A percentile compares a stretch with the other conserved stretches of the same genome.
phyloP scores from a whole-genome alignment of 805 yeast species.

The Ogataea paradorogensis region DNA sequence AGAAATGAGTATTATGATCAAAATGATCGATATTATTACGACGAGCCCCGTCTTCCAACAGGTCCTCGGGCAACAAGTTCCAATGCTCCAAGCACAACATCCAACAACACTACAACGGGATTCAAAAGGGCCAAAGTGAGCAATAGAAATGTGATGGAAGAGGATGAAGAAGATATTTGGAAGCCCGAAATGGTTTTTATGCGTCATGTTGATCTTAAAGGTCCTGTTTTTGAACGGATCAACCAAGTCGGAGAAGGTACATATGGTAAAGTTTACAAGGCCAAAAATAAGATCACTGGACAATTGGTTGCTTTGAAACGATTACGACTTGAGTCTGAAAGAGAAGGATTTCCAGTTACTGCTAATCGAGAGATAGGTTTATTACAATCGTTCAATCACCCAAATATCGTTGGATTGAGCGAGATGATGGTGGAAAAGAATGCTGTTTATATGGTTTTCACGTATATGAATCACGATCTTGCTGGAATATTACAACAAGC shows the following conservation, averaged over 20 bases:
- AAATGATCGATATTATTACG: slow-evolving; percentile 5
- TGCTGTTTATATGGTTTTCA: slow-evolving; percentile 84
- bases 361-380: slow-evolving; percentile 89
- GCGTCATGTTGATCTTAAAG: slow-evolving; percentile 23
- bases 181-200: slow-evolving; percentile 19
- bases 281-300: slow-evolving; percentile 64
- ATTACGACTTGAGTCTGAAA: slow-evolving; percentile 77
- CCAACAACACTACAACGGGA: slow-evolving; percentile 9
- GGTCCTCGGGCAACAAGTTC: slow-evolving; percentile 16
- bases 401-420: slow-evolving; percentile 71
- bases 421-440: slow-evolving; percentile 87
- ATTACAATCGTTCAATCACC: slow-evolving; percentile 78
- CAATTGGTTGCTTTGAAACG: slow-evolving; percentile 83
- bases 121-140: slow-evolving; percentile 20
- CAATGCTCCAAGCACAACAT: not conserved
- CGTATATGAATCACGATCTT: slow-evolving; percentile 90
- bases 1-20: slow-evolving; percentile 6
- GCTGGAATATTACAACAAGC: slow-evolving; percentile 84
- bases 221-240: slow-evolving; percentile 60
- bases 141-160: slow-evolving; percentile 20
- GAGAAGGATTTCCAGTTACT: slow-evolving; percentile 95
- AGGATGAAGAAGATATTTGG: slow-evolving; percentile 16
- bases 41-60: slow-evolving; percentile 18
- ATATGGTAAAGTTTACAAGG: slow-evolving; percentile 93
- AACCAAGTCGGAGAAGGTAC: slow-evolving; percentile 99